Percentiles rank a stretch among this genome's conserved stretches.
Conservation (phyloP, 2,329 filamentous ascomycete genomes). For the Alternaria gaisen region DNA sequence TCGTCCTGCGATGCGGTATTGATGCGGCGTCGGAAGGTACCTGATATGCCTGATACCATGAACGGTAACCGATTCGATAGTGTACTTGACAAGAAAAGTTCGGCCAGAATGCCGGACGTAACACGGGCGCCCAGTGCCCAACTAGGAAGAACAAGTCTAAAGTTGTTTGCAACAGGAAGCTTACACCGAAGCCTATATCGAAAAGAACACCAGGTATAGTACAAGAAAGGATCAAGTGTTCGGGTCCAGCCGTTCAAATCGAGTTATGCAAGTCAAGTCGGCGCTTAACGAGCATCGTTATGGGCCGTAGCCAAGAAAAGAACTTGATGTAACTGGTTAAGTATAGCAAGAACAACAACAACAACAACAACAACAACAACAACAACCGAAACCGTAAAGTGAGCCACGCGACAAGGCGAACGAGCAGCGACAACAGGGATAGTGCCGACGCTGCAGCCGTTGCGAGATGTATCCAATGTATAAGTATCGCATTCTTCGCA, state of each 20-base stretch:
- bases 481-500: constrained; percentile 10
- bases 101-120: background rate
- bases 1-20: constrained; percentile 6
- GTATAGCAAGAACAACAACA: background rate
- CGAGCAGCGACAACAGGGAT: background rate
- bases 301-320: background rate
- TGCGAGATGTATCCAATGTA: background rate
- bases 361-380: background rate
- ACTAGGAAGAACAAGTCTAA: background rate
- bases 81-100: background rate
- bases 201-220: constrained; percentile 4
- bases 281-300: constrained; percentile 5
- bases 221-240: background rate
- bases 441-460: background rate
- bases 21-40: background rate
- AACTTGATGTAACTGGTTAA: background rate
- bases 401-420: background rate
- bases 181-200: constrained; percentile 3
- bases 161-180: background rate
- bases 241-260: background rate
- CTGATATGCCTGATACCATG: constrained; percentile 4
- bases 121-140: background rate
- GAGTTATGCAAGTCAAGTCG: constrained; percentile 1
- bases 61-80: constrained; percentile 1
- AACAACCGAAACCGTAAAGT: background rate